These are phyloP conservation scores for Karstenula rhodostoma DNA, from an alignment of 2,329 filamentous ascomycete species.

Conservation along the genomic window DNA sequence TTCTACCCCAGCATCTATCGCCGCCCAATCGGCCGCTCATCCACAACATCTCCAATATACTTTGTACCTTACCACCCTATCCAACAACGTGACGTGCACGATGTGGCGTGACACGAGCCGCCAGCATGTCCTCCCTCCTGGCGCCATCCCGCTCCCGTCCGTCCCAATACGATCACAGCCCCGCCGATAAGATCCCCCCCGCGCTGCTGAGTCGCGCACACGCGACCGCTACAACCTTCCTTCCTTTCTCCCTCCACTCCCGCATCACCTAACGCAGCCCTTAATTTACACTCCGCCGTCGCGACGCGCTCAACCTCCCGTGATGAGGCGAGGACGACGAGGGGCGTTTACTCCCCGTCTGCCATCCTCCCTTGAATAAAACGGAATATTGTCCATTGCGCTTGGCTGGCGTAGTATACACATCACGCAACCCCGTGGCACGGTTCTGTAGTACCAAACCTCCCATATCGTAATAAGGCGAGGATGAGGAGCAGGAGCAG, in stretches of 20 bases:
- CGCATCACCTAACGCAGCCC: conserved; percentile 1
- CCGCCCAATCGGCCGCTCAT: neutral
- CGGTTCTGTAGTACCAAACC: too few relatives aligned
- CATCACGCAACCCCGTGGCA: too few relatives aligned
- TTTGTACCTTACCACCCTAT: neutral
- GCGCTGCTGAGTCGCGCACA: conserved; percentile 6
- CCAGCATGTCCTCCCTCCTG: neutral
- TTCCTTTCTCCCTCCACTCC: neutral
- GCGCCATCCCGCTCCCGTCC: neutral
- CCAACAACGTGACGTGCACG: neutral
- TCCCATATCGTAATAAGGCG: too few relatives aligned
- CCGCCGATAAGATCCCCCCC: conserved; percentile 2
- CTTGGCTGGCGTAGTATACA: too few relatives aligned
- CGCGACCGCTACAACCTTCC: conserved; percentile 10
- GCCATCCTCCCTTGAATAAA: neutral
- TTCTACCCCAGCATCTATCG: neutral
- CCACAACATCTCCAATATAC: neutral
- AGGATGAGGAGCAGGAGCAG: too few relatives aligned
- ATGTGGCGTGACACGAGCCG: neutral
- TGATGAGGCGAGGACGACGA: neutral
- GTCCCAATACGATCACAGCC: neutral
- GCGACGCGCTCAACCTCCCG: neutral
- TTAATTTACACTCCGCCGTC: conserved; percentile 3
- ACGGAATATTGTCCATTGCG: too few relatives aligned
- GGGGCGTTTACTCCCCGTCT: conserved; percentile 3